A percentile compares a stretch with the other conserved stretches of the same genome.
These are phyloP conservation scores for Arthrobotrys pseudoclavata DNA, from an alignment of 2,329 filamentous ascomycete genomes.

Conservation along the genomic window DNA sequence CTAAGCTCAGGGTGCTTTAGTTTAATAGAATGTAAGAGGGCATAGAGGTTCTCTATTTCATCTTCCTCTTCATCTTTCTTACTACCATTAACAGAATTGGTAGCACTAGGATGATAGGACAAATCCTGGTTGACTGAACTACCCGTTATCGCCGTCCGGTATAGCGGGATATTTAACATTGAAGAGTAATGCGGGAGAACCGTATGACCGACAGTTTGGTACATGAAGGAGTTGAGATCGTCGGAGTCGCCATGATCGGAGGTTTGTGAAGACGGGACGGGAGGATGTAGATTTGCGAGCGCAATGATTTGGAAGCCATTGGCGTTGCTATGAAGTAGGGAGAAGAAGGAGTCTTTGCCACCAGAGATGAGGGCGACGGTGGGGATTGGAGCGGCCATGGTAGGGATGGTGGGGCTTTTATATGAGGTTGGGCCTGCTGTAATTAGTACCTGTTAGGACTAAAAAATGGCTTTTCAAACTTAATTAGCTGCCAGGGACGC, in stretches of 20 bases:
- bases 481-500: background rate
- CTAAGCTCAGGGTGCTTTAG: conserved; percentile 81
- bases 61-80: conserved; percentile 69
- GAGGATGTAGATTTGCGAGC: conserved; percentile 87
- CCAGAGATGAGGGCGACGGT: conserved; percentile 89
- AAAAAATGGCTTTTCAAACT: background rate
- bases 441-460: background rate
- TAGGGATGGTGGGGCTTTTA: conserved; percentile 25
- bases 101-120: conserved; percentile 73
- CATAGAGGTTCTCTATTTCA: conserved; percentile 89
- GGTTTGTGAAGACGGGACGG: conserved; percentile 51
- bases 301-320: conserved; percentile 89
- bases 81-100: background rate
- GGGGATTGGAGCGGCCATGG: conserved; percentile 68
- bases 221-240: conserved; percentile 98
- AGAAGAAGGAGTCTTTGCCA: conserved; percentile 97
- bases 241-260: conserved; percentile 62
- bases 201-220: conserved; percentile 93
- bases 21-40: conserved; percentile 78
- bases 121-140: conserved; percentile 77
- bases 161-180: conserved; percentile 85
- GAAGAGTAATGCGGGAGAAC: conserved; percentile 86
- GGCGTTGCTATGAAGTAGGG: conserved; percentile 86
- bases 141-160: conserved; percentile 82
- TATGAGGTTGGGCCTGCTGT: background rate